Conservation (phyloP, 495 filamentous ascomycete species). For the Aspergillus wentii region DNA sequence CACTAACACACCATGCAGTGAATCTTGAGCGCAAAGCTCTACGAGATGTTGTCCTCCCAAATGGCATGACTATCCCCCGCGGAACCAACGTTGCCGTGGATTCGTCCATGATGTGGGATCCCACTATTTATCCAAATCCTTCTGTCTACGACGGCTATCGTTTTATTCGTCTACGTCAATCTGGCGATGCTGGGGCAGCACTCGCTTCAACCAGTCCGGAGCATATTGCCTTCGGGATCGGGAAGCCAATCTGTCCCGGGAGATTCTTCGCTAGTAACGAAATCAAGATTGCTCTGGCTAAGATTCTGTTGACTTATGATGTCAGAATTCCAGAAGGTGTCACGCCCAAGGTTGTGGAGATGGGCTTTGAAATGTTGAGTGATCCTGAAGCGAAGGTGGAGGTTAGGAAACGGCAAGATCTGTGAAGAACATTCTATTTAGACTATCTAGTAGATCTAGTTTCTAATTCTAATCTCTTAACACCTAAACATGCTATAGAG, state of each 20-base stretch:
- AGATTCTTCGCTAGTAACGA: conserved; percentile 32
- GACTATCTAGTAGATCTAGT: too few relatives aligned
- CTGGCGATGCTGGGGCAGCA: conserved; percentile 18
- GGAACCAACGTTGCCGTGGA: conserved; percentile 19
- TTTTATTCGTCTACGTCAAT: conserved; percentile 25
- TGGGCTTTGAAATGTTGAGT: conserved; percentile 7
- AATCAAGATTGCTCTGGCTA: conserved; percentile 26
- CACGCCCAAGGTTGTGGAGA: not conserved
- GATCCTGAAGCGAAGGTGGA: conserved; percentile 1
- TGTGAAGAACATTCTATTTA: too few relatives aligned
- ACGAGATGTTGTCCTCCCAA: conserved; percentile 9
- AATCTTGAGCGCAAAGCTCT: conserved; percentile 28
- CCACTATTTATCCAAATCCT: conserved; percentile 25
- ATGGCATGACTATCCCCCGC: conserved; percentile 7
- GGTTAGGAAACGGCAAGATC: conserved; percentile 3
- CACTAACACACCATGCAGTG: conserved; percentile 10
- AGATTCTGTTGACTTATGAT: conserved; percentile 7
- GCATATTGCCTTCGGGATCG: conserved; percentile 31
- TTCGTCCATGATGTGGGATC: conserved; percentile 13
- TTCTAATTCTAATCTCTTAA: too few relatives aligned
- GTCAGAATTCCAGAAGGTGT: not conserved
- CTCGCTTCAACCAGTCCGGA: conserved; percentile 24
- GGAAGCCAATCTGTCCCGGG: conserved; percentile 40
- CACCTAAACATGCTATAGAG: too few relatives aligned
- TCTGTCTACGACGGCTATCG: conserved; percentile 30